These are phyloP conservation scores for Corynascus novoguineensis DNA, from an alignment of 495 filamentous ascomycete species.

Conservation along the genomic window DNA sequence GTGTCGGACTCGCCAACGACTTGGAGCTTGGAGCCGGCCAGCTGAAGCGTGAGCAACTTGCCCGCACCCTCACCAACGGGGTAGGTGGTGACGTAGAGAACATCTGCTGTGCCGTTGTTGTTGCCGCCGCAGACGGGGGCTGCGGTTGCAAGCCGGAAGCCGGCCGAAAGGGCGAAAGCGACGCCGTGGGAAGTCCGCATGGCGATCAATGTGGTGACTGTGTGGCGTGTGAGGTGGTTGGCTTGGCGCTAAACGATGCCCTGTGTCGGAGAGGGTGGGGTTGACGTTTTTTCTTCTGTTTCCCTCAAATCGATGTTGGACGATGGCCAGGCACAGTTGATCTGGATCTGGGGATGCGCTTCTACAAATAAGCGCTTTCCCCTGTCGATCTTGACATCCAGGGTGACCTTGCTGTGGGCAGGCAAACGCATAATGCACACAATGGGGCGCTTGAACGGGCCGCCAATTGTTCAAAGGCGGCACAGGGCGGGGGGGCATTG, in stretches of 20 bases:
- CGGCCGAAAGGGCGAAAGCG: constrained; percentile 9
- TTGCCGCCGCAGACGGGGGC: constrained; percentile 3
- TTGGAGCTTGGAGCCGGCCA: constrained; percentile 32
- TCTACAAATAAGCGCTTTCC: neutral
- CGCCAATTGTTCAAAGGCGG: neutral
- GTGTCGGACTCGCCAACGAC: constrained; percentile 37
- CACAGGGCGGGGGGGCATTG: neutral
- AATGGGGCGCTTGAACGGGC: neutral
- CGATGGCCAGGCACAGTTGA: neutral
- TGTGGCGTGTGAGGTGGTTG: neutral
- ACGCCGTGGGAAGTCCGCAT: constrained; percentile 11
- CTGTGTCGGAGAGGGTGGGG: neutral
- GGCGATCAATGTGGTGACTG: constrained; percentile 6
- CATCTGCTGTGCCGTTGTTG: neutral
- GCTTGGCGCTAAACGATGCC: neutral
- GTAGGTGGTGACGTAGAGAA: constrained; percentile 14
- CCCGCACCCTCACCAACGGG: neutral
- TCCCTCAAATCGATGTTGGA: neutral
- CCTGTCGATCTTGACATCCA: constrained; percentile 1
- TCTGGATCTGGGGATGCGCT: neutral
- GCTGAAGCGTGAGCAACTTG: constrained; percentile 47
- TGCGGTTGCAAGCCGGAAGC: constrained; percentile 8
- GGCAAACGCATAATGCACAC: neutral
- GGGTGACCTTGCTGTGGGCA: neutral
- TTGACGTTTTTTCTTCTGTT: neutral